Conservation (phyloP, 768 basidiomycete genomes). For the Russula brevipes region DNA sequence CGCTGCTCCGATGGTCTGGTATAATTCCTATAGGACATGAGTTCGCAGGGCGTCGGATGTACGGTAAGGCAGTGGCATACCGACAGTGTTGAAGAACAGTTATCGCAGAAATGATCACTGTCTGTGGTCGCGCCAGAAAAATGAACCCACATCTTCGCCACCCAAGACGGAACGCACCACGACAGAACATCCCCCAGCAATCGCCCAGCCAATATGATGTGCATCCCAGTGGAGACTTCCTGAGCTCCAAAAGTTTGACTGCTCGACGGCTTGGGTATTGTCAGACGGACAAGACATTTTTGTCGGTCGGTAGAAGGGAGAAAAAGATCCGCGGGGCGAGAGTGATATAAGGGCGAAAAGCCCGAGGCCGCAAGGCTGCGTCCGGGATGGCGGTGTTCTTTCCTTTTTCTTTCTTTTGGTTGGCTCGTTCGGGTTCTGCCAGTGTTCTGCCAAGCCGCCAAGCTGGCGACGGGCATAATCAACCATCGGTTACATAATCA, state of each 20-base stretch:
- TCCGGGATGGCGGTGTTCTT: too few species aligned
- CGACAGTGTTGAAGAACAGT: slow-evolving; percentile 59
- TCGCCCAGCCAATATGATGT: slow-evolving; percentile 69
- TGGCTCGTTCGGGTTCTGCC: too few species aligned
- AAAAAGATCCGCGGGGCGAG: not conserved
- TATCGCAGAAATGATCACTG: slow-evolving; percentile 52
- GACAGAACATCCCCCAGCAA: slow-evolving; percentile 57
- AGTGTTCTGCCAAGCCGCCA: too few species aligned
- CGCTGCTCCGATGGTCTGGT: slow-evolving; percentile 67
- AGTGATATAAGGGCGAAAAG: not conserved
- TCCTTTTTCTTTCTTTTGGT: not conserved
- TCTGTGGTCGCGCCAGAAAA: slow-evolving; percentile 35
- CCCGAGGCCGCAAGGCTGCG: not conserved
- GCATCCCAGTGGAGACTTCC: slow-evolving; percentile 52
- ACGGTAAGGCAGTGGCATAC: slow-evolving; percentile 35
- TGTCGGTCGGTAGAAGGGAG: not conserved
- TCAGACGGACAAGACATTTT: slow-evolving; percentile 43
- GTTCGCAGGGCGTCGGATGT: not conserved
- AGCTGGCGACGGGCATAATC: too few species aligned
- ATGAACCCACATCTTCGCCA: not conserved
- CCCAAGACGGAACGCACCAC: slow-evolving; percentile 40
- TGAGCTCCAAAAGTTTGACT: slow-evolving; percentile 56
- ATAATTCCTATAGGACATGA: slow-evolving; percentile 53
- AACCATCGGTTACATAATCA: too few species aligned
- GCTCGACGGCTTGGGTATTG: slow-evolving; percentile 49